Evolutionary conservation across 2,329 filamentous ascomycete species (phyloP), one percentile per base, ranked within the genome.

Genomic region (Calonectria crousiana): DNA sequence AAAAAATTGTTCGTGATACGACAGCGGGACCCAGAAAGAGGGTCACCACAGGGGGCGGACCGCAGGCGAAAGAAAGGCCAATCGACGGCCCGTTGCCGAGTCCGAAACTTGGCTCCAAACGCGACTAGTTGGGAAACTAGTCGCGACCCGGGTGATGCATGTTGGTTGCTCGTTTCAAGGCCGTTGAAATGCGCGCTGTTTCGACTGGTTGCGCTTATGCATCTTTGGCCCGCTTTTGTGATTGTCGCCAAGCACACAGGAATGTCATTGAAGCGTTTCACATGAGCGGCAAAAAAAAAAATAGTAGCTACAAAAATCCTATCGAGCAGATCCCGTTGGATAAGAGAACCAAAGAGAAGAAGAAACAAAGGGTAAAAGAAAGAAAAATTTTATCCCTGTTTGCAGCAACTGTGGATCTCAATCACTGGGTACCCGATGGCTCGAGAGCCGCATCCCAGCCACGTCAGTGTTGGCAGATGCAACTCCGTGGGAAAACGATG

Each of bases 391-490:
- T n/a, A 60, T 72, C 62, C 60, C 56, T 66, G 60, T 53, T 30
- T 79, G 78, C 73, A 67, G 68, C 60, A 36, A 41, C 49, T 65
- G 75, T 80, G 78, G 78, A 41, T 69, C 69, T 56, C 58, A 60
- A 65, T 60, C 75, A 41, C 62, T 51, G 53, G 71, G 47, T 67
- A 41, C 30, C 26, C 56, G 34, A 62, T 34, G 56, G 58, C 62
- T 62, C 53, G 60, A 80, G 74, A 80, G 78, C 78, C 78, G 77
- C 76, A 76, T 78, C 71, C 67, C 75, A 62, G 78, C 78, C 78
- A 80, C 78, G 76, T 80, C 78, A 77, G 73, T 75, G 72, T 75
- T 74, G 76, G 76, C 77, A 79, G 72, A 78, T 78, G 78, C 78
- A 79, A 77, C 78, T 65, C 70, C 53, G 23, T 67, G 62, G 71